Conservation (phyloP, 2,329 filamentous ascomycete genomes). For the Ophiostoma sp. region DNA sequence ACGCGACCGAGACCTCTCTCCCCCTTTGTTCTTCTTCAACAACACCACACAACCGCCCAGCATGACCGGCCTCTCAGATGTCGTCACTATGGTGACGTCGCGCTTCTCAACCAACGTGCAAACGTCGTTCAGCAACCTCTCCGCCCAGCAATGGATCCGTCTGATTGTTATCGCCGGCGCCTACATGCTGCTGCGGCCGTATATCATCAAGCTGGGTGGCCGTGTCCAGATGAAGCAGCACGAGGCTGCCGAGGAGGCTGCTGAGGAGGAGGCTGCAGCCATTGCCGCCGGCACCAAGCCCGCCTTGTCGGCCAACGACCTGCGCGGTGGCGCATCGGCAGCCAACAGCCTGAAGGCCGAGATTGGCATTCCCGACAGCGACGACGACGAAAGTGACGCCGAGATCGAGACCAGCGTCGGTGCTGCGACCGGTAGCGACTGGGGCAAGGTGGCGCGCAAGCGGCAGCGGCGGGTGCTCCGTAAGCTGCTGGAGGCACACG, state of each 20-base stretch:
- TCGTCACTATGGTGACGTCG: conserved; percentile 30
- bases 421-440: conserved; percentile 44
- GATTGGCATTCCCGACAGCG: conserved; percentile 29
- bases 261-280: conserved; percentile 40
- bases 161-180: conserved; percentile 66
- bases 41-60: neutral
- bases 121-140: conserved; percentile 47
- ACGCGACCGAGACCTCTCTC: neutral
- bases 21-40: neutral
- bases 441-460: conserved; percentile 66
- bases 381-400: conserved; percentile 35
- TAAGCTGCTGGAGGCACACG: conserved; percentile 58
- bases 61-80: conserved; percentile 32
- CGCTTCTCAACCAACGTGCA: conserved; percentile 47
- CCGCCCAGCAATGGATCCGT: conserved; percentile 56
- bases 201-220: conserved; percentile 62
- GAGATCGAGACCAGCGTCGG: conserved; percentile 27
- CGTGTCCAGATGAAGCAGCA: conserved; percentile 60
- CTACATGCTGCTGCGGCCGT: conserved; percentile 69
- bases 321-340: conserved; percentile 42
- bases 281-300: conserved; percentile 42
- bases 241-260: conserved; percentile 53
- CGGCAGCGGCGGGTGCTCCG: conserved; percentile 63
- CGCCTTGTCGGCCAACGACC: conserved; percentile 55
- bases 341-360: conserved; percentile 40